Conservation (phyloP, 2,329 filamentous ascomycete genomes). For the Sporothrix dimorphospora region DNA sequence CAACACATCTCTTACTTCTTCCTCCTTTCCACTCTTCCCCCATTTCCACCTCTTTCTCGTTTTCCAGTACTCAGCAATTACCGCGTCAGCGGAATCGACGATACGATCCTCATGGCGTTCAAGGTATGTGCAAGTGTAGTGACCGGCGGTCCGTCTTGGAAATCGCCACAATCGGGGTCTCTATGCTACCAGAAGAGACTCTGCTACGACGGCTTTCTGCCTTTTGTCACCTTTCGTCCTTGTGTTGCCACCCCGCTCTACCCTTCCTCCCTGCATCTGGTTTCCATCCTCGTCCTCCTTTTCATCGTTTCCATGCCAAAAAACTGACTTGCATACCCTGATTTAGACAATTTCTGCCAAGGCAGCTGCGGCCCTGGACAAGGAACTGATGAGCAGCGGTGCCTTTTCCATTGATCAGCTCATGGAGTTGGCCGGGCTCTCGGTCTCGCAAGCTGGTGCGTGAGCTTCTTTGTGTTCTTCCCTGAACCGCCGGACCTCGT, state of each 20-base stretch:
- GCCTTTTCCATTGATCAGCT: constrained; percentile 95
- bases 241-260: not conserved
- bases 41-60: not conserved
- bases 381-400: constrained; percentile 86
- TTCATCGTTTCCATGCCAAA: not conserved
- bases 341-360: constrained; percentile 80
- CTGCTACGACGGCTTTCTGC: not conserved
- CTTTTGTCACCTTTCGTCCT: not conserved
- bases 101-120: not conserved
- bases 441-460: constrained; percentile 85
- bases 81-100: not conserved
- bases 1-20: not conserved
- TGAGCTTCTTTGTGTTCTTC: constrained; percentile 22
- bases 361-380: constrained; percentile 84
- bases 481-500: not conserved
- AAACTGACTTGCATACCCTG: not conserved
- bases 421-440: constrained; percentile 94
- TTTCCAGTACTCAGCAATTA: not conserved
- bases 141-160: not conserved
- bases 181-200: not conserved
- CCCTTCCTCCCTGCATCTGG: not conserved
- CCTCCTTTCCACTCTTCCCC: not conserved
- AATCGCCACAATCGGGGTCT: not conserved
- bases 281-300: not conserved
- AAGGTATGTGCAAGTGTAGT: not conserved